Base-by-base conservation (phyloP, 148 eudicot genomes). In the Cornus kousa region DNA sequence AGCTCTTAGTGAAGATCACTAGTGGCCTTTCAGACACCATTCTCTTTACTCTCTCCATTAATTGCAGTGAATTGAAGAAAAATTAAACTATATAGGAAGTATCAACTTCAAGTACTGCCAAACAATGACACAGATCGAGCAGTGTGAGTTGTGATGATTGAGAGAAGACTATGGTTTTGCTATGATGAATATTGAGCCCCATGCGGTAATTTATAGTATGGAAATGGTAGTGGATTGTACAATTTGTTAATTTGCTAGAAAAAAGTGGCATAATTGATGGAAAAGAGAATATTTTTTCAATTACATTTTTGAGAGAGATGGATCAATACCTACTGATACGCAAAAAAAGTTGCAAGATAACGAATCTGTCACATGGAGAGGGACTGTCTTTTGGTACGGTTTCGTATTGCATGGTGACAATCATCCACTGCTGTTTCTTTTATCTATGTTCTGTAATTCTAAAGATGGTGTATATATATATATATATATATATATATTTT, bases 1-100 rank as follows among this genome's bases (percentile, higher is more conserved):
- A 53, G 77, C 81, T 89, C 82, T 68, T 87, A 79, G 89, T 89
- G 83, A 89, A 89, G 75, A 89, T 79, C 81, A 89, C 91, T 75
- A 85, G 88, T 2, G 89, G 85, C 74, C 77, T 85, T 31, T 83
- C 82, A 2, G 84, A 75, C 62, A 73, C 86, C 84, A 88, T 72
- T 74, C 23, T 84, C 13, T 66, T 82, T 5, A 88, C 74, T 14
- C 74, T 84, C 13, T 88, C 91, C 88, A 88, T 86, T 79, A 22
- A 22, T 43, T 62, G 23, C 37, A 2, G 37, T 35, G 5, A 9
- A 50, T 9, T 6, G 11, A 48, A 48, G 7, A 6, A 48, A 48
- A 6, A 48, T 48, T 48, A 48, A 28, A 1, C 28, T 48, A 48
- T 48, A 48, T 48, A 6, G 11, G 7, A 48, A 6, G 11, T 48